These are phyloP conservation scores for Extremus antarcticus DNA, from an alignment of 495 filamentous ascomycete species.

Conservation along the genomic window DNA sequence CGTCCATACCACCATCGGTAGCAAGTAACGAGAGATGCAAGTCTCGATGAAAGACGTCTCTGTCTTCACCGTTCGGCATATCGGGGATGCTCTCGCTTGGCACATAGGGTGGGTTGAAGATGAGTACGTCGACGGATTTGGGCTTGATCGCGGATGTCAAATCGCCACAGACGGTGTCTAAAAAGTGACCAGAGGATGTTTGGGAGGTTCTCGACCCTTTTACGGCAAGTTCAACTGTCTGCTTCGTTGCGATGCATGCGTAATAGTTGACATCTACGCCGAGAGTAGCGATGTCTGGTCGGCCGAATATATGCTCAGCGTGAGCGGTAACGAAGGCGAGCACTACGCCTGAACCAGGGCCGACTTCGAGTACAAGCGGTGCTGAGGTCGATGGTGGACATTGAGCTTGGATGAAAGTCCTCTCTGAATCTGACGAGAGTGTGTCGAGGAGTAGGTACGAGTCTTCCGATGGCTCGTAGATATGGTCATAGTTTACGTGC, in stretches of 20 bases:
- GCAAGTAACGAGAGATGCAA: constrained; percentile 74
- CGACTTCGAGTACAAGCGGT: constrained; percentile 76
- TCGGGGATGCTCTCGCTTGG: constrained; percentile 62
- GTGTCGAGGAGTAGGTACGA: constrained; percentile 92
- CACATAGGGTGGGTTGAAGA: constrained; percentile 97
- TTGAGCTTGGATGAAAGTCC: constrained; percentile 53
- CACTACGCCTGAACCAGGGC: constrained; percentile 83
- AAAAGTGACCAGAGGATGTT: constrained; percentile 28
- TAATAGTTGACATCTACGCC: constrained; percentile 73
- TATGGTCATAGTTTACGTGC: constrained; percentile 68
- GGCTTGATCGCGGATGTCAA: constrained; percentile 47
- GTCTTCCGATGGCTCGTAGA: constrained; percentile 94
- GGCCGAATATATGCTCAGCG: constrained; percentile 59
- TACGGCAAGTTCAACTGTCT: constrained; percentile 52
- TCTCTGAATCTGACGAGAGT: constrained; percentile 62
- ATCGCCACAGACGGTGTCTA: constrained; percentile 55
- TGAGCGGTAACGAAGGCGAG: constrained; percentile 77
- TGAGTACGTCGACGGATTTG: constrained; percentile 60
- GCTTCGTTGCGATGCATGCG: constrained; percentile 57
- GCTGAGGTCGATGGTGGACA: constrained; percentile 37
- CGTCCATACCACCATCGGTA: constrained; percentile 78
- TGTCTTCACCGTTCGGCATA: constrained; percentile 18
- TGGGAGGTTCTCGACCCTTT: constrained; percentile 1
- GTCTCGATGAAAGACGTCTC: constrained; percentile 50
- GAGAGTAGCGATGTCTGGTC: constrained; percentile 54